These are phyloP conservation scores for Schizonepeta tenuifolia DNA, from an alignment of 257 asterid species.

Conservation along the genomic window DNA sequence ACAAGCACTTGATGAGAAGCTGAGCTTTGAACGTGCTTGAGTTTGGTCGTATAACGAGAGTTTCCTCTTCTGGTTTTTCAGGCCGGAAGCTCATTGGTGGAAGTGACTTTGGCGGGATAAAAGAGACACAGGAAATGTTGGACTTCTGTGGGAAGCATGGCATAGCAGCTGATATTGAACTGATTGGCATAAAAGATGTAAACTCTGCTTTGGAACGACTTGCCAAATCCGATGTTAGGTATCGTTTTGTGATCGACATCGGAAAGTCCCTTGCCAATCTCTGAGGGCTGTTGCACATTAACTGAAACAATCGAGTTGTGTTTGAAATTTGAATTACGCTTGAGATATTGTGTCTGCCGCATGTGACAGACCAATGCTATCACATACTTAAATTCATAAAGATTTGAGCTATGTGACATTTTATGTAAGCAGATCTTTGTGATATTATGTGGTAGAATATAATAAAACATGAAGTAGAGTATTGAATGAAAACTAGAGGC, in stretches of 20 bases:
- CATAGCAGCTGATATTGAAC: slow-evolving; percentile 59
- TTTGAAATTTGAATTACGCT: not conserved
- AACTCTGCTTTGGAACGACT: slow-evolving; percentile 64
- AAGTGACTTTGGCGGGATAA: slow-evolving; percentile 64
- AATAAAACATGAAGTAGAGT: too few relatives aligned
- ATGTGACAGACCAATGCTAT: not conserved
- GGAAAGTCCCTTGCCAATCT: slow-evolving; percentile 46
- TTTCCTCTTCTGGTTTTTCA: slow-evolving; percentile 12
- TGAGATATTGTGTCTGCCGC: not conserved
- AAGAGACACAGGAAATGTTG: slow-evolving; percentile 75
- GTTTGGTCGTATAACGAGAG: slow-evolving; percentile 1
- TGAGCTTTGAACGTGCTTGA: not conserved
- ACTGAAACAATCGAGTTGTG: not conserved
- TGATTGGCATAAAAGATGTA: slow-evolving; percentile 46
- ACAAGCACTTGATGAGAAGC: not conserved
- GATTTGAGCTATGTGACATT: too few relatives aligned
- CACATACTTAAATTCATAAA: not conserved
- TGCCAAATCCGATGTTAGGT: slow-evolving; percentile 63
- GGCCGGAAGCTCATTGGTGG: slow-evolving; percentile 69
- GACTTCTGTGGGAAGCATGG: slow-evolving; percentile 65
- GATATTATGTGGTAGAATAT: too few relatives aligned
- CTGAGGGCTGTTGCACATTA: slow-evolving; percentile 22
- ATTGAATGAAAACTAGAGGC: too few relatives aligned
- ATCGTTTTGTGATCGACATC: slow-evolving; percentile 71
- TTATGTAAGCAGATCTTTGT: too few relatives aligned